phyloP scores from a whole-genome alignment of 768 basidiomycete species.

The Collybiopsis confluens region DNA sequence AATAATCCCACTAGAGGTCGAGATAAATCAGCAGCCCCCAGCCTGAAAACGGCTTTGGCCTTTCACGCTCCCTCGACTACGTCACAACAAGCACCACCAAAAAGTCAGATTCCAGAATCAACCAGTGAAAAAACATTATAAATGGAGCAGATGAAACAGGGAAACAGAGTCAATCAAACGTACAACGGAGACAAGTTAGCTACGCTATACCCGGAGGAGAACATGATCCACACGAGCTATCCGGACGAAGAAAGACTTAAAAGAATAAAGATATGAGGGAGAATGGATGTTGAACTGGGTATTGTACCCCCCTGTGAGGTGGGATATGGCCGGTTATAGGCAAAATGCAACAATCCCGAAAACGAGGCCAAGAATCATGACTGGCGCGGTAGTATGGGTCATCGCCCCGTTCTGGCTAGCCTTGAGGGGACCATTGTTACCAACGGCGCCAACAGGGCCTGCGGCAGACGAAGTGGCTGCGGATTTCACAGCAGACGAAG shows the following conservation, averaged over 20 bases:
- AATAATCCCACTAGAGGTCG: background rate
- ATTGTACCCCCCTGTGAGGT: background rate
- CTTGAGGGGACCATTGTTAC: slow-evolving; percentile 26
- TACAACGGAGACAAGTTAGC: background rate
- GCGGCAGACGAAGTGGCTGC: slow-evolving; percentile 14
- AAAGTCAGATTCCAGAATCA: slow-evolving; percentile 5
- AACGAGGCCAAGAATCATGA: slow-evolving; percentile 37
- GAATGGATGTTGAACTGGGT: slow-evolving; percentile 1
- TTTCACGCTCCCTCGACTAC: background rate
- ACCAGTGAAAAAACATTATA: background rate
- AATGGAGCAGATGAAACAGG: background rate
- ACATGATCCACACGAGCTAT: slow-evolving; percentile 2
- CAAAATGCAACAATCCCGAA: slow-evolving; percentile 25
- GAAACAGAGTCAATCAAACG: background rate
- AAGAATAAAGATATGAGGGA: slow-evolving; percentile 3
- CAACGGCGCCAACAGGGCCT: slow-evolving; percentile 37
- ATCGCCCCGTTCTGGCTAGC: slow-evolving; percentile 34
- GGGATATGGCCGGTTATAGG: slow-evolving; percentile 21
- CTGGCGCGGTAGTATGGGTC: slow-evolving; percentile 36
- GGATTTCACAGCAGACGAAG: slow-evolving; percentile 10
- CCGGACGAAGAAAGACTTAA: background rate
- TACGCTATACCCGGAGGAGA: slow-evolving; percentile 1
- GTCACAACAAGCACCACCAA: background rate
- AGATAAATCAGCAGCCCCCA: slow-evolving; percentile 8
- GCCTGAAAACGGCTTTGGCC: background rate